Conservation (phyloP, 2,329 filamentous ascomycete genomes). For the Paracoccidioides brasiliensis region DNA sequence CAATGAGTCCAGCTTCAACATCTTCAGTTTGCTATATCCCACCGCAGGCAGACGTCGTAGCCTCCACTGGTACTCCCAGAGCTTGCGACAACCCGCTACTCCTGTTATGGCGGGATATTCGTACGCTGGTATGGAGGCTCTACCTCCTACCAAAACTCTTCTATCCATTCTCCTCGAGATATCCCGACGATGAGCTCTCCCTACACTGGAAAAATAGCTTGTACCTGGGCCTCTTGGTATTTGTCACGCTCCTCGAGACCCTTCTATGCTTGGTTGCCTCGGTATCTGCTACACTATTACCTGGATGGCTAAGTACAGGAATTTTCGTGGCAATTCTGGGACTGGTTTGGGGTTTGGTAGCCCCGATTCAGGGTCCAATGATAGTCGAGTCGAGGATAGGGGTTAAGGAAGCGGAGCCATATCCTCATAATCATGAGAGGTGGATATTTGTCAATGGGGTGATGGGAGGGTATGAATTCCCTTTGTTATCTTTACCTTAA, state of each 20-base stretch:
- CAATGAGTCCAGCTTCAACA: background rate
- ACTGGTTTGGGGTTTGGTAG: constrained; percentile 5
- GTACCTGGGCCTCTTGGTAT: constrained; percentile 5
- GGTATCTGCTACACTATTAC: constrained; percentile 2
- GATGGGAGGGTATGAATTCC: constrained; percentile 8
- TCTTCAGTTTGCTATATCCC: constrained; percentile 8
- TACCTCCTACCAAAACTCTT: constrained; percentile 8
- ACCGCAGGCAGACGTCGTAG: constrained; percentile 7
- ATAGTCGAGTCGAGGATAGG: constrained; percentile 2
- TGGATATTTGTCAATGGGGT: constrained; percentile 13
- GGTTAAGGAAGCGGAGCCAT: background rate
- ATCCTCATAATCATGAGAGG: constrained; percentile 4
- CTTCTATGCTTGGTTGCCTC: constrained; percentile 2
- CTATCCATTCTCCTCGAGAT: constrained; percentile 1
- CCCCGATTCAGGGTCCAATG: constrained; percentile 6
- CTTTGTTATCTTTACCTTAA: background rate
- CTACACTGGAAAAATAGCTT: constrained; percentile 3
- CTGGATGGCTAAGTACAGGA: constrained; percentile 7
- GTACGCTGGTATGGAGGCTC: constrained; percentile 6
- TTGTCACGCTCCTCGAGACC: constrained; percentile 5
- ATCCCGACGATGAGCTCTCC: constrained; percentile 8
- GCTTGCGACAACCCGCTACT: constrained; percentile 8
- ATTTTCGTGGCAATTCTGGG: constrained; percentile 2
- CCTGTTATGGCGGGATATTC: constrained; percentile 7
- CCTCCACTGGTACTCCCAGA: constrained; percentile 7